Base-by-base conservation (phyloP, 768 basidiomycete species). In the Boletus eberwhitei region DNA sequence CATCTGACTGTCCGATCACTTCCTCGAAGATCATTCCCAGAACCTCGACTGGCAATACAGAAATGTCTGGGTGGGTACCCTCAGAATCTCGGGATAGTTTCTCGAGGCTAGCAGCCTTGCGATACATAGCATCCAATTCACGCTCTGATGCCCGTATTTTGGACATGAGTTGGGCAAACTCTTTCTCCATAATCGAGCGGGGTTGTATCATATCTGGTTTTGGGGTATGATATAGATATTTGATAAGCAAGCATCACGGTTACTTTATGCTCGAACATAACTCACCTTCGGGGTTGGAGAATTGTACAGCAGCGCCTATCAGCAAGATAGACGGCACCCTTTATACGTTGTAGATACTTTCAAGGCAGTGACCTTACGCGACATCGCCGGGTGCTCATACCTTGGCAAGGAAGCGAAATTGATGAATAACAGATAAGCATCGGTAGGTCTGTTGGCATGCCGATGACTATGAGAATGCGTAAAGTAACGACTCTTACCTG, bases 1-100 rank as follows among this genome's bases (percentile, higher is more conserved):
- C 22, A 48, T 35, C 32, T n/a, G 62, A 39, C 17, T 44, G 55
- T 26, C 17, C 46, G 9, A 59, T 45, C 29, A 49, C 63, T 49
- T 65, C 59, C 38, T 57, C 42, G 46, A 69, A 68, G 34, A 69
- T 59, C 55, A 68, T 58, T n/a, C 55, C 59, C 34, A 69, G 45
- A 40, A 71, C 34, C 42, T 69, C 68, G 47, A 61, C 57, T 19
- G 68, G 70, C 19, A 69, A 31, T n/a, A 45, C 34, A 36, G 68
- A 68, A 42, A 61, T 54, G 34, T 17, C 56, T 14, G 56, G 4
- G 22, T 24, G 53, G 31, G 12, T 37, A 22, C 19, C 21, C 36
- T 31, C 47, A 9, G 54, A 47, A 17, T 26, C 21, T 42, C 31
- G 51, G 19, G 64, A 49, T 5, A 50, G 32, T 24, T 45, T 40